phyloP scores from a whole-genome alignment of 345 rosid genomes.

The Excoecaria agallocha region DNA sequence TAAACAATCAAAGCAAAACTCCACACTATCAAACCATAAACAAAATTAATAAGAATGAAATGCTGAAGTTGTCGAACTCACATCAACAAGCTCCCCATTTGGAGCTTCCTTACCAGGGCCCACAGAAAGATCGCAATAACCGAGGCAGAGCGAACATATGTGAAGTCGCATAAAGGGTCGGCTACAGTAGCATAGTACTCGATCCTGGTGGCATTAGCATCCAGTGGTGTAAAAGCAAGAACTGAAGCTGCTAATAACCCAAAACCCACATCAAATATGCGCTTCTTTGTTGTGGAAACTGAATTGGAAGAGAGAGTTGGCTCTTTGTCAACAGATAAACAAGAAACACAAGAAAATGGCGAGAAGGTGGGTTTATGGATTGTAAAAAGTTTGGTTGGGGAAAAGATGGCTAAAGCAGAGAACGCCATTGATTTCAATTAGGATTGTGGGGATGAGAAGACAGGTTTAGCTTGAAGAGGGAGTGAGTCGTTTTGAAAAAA shows the following conservation, averaged over 20 bases:
- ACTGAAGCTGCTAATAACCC: constrained; percentile 71
- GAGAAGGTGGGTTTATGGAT: constrained; percentile 17
- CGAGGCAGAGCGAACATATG: constrained; percentile 68
- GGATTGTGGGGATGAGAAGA: background rate
- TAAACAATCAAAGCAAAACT: background rate
- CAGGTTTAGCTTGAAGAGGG: too few species aligned
- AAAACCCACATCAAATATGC: constrained; percentile 44
- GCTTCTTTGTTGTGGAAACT: constrained; percentile 29
- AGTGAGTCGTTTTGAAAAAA: constrained; percentile 18
- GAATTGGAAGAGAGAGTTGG: constrained; percentile 22
- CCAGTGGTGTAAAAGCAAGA: constrained; percentile 54
- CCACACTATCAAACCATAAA: background rate
- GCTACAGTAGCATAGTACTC: constrained; percentile 84
- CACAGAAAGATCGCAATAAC: constrained; percentile 66
- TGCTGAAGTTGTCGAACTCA: constrained; percentile 22
- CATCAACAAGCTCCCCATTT: constrained; percentile 72
- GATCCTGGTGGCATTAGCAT: constrained; percentile 82
- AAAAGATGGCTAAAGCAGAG: constrained; percentile 25
- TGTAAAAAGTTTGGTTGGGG: constrained; percentile 7
- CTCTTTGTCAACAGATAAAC: constrained; percentile 11
- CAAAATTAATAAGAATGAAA: background rate
- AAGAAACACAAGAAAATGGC: constrained; percentile 21
- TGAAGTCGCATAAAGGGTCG: constrained; percentile 76
- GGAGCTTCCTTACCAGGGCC: constrained; percentile 78
- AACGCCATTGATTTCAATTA: constrained; percentile 17